Conservation (phyloP, 176 grass and related monocot species). For the Carex littledalei region DNA sequence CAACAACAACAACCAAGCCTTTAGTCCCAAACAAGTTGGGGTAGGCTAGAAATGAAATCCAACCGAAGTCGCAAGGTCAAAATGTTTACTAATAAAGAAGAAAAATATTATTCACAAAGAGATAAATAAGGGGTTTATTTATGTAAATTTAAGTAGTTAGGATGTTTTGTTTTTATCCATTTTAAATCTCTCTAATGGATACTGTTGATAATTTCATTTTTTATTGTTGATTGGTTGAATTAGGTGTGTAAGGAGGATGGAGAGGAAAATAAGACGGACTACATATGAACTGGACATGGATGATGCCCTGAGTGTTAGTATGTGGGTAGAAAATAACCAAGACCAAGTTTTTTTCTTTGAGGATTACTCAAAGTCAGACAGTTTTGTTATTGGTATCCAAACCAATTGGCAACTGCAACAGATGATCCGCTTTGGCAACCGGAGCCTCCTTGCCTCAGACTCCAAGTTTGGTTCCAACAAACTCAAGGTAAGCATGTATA, state of each 20-base stretch:
- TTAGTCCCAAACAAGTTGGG: too few species aligned
- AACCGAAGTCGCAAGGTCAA: not conserved
- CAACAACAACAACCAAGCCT: too few species aligned
- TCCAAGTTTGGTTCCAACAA: constrained; percentile 94
- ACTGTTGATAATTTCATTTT: not conserved
- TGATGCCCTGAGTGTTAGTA: constrained; percentile 59
- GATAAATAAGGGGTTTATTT: not conserved
- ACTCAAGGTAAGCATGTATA: constrained; percentile 56
- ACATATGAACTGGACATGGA: constrained; percentile 68
- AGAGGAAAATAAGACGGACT: constrained; percentile 85
- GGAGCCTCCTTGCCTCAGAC: constrained; percentile 71
- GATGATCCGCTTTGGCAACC: constrained; percentile 85
- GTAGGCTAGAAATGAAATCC: too few species aligned
- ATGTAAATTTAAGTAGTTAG: not conserved
- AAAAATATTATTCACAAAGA: not conserved
- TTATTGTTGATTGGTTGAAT: not conserved
- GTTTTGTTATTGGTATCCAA: constrained; percentile 82
- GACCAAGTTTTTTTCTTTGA: constrained; percentile 79
- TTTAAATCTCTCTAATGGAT: not conserved
- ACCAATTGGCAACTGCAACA: constrained; percentile 97
- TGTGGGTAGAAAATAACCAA: constrained; percentile 76
- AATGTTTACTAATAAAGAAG: not conserved
- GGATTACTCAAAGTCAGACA: constrained; percentile 66
- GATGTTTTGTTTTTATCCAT: not conserved
- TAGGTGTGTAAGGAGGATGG: constrained; percentile 70